phyloP scores from a whole-genome alignment of 306 rosid species.

The Fragaria ananassa region DNA sequence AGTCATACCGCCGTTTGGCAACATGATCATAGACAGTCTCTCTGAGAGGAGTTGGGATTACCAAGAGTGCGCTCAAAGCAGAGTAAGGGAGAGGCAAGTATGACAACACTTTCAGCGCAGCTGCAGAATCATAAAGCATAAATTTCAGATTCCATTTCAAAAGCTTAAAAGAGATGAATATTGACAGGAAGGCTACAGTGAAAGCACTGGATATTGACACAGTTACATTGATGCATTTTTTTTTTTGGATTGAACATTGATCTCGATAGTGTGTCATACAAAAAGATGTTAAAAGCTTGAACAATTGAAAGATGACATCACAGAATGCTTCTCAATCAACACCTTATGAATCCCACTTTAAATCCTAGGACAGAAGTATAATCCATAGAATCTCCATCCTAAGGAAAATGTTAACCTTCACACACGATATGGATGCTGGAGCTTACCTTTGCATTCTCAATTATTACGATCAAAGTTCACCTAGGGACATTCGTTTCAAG shows the following conservation, averaged over 20 bases:
- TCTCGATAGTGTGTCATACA: background rate
- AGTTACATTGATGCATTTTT: background rate
- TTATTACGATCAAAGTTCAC: background rate
- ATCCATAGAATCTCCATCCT: too few species aligned
- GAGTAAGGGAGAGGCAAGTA: slow-evolving; percentile 77
- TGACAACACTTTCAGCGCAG: slow-evolving; percentile 68
- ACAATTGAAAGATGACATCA: background rate
- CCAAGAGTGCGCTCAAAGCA: slow-evolving; percentile 44
- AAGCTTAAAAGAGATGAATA: background rate
- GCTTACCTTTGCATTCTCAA: background rate
- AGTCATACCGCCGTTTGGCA: slow-evolving; percentile 50
- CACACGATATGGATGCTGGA: background rate
- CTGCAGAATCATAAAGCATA: slow-evolving; percentile 41
- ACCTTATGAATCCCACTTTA: background rate
- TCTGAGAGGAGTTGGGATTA: slow-evolving; percentile 64
- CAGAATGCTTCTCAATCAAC: background rate
- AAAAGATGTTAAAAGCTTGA: background rate
- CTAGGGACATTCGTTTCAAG: too few species aligned
- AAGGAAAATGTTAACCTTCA: background rate
- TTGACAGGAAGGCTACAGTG: background rate
- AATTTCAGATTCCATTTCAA: background rate
- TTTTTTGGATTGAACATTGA: too few species aligned
- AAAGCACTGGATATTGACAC: background rate
- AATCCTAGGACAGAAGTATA: background rate
- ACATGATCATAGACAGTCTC: slow-evolving; percentile 57